Evolutionary conservation across 208 protist species (phyloP).

Genomic region (Novymonas esmeraldas): DNA sequence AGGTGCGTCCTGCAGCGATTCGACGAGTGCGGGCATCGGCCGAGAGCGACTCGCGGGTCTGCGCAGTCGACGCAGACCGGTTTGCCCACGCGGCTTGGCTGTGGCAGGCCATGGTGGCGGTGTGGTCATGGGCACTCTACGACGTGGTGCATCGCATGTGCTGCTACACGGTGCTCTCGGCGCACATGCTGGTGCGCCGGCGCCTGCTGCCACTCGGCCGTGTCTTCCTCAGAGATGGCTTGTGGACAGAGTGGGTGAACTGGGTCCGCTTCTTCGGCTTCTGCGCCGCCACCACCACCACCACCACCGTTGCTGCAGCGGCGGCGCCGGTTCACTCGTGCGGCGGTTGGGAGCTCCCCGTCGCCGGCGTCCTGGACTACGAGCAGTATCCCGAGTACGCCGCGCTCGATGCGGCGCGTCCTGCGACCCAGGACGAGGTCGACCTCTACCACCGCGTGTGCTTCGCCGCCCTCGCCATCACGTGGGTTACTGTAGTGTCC

Average conservation of each 20-base stretch:
- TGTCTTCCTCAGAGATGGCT: constrained; percentile 19
- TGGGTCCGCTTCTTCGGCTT: constrained; percentile 38
- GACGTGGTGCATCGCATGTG: constrained; percentile 47
- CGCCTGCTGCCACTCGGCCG: constrained; percentile 49
- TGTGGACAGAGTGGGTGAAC: constrained; percentile 52
- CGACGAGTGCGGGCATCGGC: constrained; percentile 3
- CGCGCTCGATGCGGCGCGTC: constrained; percentile 5
- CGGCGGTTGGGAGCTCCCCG: constrained; percentile 22
- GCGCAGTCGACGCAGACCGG: not conserved
- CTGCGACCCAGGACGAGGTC: constrained; percentile 12
- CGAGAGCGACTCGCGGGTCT: not conserved
- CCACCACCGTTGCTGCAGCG: not conserved
- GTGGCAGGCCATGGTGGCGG: constrained; percentile 36
- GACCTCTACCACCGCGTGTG: constrained; percentile 9
- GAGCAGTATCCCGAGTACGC: constrained; percentile 27
- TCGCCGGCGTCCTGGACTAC: constrained; percentile 15
- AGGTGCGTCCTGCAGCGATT: constrained; percentile 34
- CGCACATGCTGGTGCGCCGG: constrained; percentile 48
- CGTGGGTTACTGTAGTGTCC: constrained; percentile 7
- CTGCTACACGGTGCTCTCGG: constrained; percentile 47
- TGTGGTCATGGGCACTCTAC: constrained; percentile 42
- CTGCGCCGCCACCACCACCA: constrained; percentile 9
- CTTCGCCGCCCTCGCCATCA: constrained; percentile 18
- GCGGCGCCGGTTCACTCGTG: not conserved
- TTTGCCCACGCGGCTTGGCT: not conserved